Conservation (phyloP, 805 yeast species). For the Metschnikowia bowlesiae region DNA sequence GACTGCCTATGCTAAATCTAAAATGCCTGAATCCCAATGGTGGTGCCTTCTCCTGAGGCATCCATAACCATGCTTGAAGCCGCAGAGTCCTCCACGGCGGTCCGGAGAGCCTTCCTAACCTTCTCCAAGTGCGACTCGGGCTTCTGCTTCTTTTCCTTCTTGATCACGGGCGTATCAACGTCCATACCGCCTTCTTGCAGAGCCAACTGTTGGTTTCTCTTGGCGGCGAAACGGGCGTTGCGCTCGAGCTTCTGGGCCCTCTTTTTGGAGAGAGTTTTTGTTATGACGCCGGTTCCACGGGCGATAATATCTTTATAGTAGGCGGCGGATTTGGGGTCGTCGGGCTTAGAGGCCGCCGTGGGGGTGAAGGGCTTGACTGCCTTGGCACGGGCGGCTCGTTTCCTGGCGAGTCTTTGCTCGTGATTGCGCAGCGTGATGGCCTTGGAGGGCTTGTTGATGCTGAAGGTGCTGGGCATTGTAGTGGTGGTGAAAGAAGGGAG, state of each 20-base stretch:
- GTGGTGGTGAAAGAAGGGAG: not conserved
- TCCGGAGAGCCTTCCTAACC: conserved; percentile 67
- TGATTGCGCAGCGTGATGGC: conserved; percentile 50
- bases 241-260: conserved; percentile 75
- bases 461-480: conserved; percentile 77
- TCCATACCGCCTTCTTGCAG: conserved; percentile 44
- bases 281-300: conserved; percentile 42
- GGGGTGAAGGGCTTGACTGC: conserved; percentile 44
- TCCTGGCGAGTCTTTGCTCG: conserved; percentile 47
- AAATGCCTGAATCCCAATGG: conserved; percentile 71
- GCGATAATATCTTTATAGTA: conserved; percentile 34
- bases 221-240: conserved; percentile 66
- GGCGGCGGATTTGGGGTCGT: conserved; percentile 40
- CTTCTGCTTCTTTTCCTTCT: conserved; percentile 19
- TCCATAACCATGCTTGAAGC: conserved; percentile 41
- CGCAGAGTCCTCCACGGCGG: conserved; percentile 58
- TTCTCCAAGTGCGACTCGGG: conserved; percentile 35
- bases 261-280: conserved; percentile 67
- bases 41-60: conserved; percentile 68
- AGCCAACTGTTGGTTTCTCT: conserved; percentile 45
- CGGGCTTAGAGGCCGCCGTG: conserved; percentile 29
- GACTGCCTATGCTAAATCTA: conserved; percentile 17
- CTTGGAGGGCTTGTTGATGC: conserved; percentile 71
- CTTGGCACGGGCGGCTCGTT: conserved; percentile 49
- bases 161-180: conserved; percentile 27